phyloP scores from a whole-genome alignment of 1,284 basidiomycete genomes.

The Vanrija sp. region DNA sequence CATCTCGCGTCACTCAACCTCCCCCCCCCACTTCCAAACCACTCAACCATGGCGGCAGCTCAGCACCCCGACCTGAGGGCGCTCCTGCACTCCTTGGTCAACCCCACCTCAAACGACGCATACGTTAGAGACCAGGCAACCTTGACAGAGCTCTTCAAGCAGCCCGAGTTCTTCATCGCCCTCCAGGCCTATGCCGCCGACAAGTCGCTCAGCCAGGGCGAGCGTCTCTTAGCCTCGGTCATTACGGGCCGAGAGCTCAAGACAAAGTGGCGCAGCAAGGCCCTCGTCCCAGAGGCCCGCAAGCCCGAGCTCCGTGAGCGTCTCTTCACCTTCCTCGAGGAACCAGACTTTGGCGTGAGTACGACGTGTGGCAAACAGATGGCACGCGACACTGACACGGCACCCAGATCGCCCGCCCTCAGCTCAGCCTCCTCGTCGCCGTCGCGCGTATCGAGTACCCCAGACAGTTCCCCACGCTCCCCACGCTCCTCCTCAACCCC shows the following conservation, averaged over 20 bases:
- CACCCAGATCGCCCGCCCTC: conserved; percentile 45
- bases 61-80: conserved; percentile 19
- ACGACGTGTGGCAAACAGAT: conserved; percentile 15
- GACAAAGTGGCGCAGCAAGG: conserved; percentile 48
- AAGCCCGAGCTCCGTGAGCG: conserved; percentile 43
- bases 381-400: conserved; percentile 19
- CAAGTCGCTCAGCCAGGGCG: conserved; percentile 28
- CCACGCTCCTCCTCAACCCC: conserved; percentile 37
- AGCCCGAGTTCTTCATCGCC: conserved; percentile 43
- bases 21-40: background rate
- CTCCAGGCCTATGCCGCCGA: conserved; percentile 42
- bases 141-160: conserved; percentile 38
- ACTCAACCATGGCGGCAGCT: conserved; percentile 1
- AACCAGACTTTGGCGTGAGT: conserved; percentile 37
- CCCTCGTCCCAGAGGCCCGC: conserved; percentile 41
- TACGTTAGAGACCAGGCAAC: conserved; percentile 39
- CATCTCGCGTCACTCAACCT: background rate
- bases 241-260: conserved; percentile 45
- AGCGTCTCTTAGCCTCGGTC: conserved; percentile 42
- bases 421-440: conserved; percentile 42
- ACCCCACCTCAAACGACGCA: conserved; percentile 32
- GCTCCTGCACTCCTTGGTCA: conserved; percentile 35
- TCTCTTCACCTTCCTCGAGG: conserved; percentile 46
- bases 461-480: conserved; percentile 35
- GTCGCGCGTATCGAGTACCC: conserved; percentile 47